Conservation (phyloP, 495 filamentous ascomycete genomes). For the Thozetella sp. region DNA sequence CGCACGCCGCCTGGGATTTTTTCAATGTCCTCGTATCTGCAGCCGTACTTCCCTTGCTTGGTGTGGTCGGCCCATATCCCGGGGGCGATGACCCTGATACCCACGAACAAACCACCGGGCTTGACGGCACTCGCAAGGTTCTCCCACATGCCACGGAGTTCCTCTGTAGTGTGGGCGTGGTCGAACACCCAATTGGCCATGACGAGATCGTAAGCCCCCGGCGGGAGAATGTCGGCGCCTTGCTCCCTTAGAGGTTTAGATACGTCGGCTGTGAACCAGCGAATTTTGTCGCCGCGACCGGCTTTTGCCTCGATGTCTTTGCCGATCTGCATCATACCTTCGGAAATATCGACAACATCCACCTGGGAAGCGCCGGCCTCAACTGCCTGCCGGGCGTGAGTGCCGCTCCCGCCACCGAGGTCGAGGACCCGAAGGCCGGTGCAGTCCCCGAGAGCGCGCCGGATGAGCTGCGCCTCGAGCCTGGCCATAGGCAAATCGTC, state of each 20-base stretch:
- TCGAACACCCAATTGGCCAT: conserved; percentile 30
- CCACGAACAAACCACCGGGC: conserved; percentile 22
- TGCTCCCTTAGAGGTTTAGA: conserved; percentile 17
- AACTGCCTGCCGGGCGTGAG: conserved; percentile 24
- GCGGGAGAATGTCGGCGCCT: background rate
- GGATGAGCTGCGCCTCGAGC: conserved; percentile 23
- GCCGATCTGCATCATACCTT: conserved; percentile 23
- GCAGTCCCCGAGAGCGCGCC: conserved; percentile 20
- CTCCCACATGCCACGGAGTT: conserved; percentile 26
- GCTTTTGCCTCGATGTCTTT: conserved; percentile 1
- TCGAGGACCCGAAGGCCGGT: conserved; percentile 28
- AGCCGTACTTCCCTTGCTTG: conserved; percentile 19
- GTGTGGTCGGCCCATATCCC: conserved; percentile 9
- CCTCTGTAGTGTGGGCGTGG: conserved; percentile 16
- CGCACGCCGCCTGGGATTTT: conserved; percentile 19
- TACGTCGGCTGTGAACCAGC: conserved; percentile 21
- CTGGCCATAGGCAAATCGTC: conserved; percentile 1
- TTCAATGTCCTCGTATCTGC: conserved; percentile 9
- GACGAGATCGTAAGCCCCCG: conserved; percentile 28
- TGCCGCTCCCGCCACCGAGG: conserved; percentile 36
- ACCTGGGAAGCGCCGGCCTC: conserved; percentile 21
- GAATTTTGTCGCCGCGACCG: conserved; percentile 2
- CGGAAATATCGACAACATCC: conserved; percentile 31
- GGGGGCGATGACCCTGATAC: conserved; percentile 14
- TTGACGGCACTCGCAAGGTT: conserved; percentile 24